Percentiles rank a stretch among this genome's conserved stretches.
Evolutionary conservation across 1,284 basidiomycete species (phyloP).

Genomic region (Ceratobasidium sp.): DNA sequence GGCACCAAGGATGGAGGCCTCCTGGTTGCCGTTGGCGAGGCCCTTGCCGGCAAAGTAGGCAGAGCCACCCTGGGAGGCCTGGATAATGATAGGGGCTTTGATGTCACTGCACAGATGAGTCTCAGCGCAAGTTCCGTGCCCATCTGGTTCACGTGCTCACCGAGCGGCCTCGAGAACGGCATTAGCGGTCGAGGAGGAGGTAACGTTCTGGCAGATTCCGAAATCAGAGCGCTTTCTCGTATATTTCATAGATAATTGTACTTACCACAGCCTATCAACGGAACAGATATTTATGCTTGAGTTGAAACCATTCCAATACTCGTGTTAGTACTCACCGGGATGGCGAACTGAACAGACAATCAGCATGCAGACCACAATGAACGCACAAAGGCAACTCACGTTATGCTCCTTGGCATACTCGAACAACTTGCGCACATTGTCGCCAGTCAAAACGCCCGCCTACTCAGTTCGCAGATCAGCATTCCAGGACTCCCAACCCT

Average conservation of each 20-base stretch:
- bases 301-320: background rate
- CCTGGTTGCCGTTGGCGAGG: constrained; percentile 92
- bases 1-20: constrained; percentile 95
- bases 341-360: constrained; percentile 68
- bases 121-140: constrained; percentile 17
- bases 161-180: constrained; percentile 89
- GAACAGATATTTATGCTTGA: background rate
- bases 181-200: constrained; percentile 87
- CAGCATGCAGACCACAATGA: background rate
- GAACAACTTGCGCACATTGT: constrained; percentile 87
- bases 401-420: constrained; percentile 85
- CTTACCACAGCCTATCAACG: constrained; percentile 71
- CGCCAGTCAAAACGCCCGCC: constrained; percentile 88
- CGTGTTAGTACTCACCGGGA: constrained; percentile 67
- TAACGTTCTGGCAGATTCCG: constrained; percentile 64
- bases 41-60: constrained; percentile 99
- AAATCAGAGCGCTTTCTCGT: background rate
- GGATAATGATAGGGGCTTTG: constrained; percentile 98
- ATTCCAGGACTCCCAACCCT: constrained; percentile 16
- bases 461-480: constrained; percentile 48
- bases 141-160: constrained; percentile 50
- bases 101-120: constrained; percentile 62
- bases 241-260: constrained; percentile 44
- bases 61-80: constrained; percentile 95
- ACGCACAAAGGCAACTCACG: constrained; percentile 55